Percentiles rank a stretch among this genome's conserved stretches.
Evolutionary conservation across 768 basidiomycete species (phyloP).

Genomic region (Dioszegia crocea): DNA sequence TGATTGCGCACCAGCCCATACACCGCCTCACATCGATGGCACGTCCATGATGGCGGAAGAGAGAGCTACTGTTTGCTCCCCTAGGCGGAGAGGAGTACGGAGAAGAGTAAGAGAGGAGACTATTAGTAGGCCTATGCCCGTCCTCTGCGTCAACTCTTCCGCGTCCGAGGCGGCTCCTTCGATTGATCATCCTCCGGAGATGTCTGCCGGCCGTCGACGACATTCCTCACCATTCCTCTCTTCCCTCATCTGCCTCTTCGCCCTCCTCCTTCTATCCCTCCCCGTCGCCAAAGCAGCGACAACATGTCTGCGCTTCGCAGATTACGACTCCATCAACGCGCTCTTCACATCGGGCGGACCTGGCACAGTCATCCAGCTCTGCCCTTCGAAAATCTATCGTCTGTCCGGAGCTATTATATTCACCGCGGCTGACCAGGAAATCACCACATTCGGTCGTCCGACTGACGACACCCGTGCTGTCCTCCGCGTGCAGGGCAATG

Average conservation of each 20-base stretch:
- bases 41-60: too few species aligned
- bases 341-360: conserved; percentile 50
- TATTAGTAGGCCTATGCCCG: too few species aligned
- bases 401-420: conserved; percentile 49
- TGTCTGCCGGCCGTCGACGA: too few species aligned
- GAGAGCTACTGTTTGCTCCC: too few species aligned
- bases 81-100: too few species aligned
- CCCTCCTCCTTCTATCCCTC: conserved; percentile 8
- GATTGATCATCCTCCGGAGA: too few species aligned
- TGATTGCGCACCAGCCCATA: too few species aligned
- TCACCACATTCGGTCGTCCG: conserved; percentile 53
- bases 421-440: conserved; percentile 49
- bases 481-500: conserved; percentile 42
- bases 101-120: too few species aligned
- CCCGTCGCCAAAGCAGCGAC: not conserved
- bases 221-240: not conserved
- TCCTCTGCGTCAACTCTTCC: too few species aligned
- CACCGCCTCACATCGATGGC: too few species aligned
- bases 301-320: conserved; percentile 40
- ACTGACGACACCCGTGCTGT: conserved; percentile 48
- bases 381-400: conserved; percentile 40
- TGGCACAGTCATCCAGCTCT: conserved; percentile 48
- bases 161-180: too few species aligned
- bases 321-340: conserved; percentile 47
- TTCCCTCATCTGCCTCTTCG: not conserved